Base-by-base conservation (phyloP, 2,329 filamentous ascomycete species). In the Septoria petroselini region DNA sequence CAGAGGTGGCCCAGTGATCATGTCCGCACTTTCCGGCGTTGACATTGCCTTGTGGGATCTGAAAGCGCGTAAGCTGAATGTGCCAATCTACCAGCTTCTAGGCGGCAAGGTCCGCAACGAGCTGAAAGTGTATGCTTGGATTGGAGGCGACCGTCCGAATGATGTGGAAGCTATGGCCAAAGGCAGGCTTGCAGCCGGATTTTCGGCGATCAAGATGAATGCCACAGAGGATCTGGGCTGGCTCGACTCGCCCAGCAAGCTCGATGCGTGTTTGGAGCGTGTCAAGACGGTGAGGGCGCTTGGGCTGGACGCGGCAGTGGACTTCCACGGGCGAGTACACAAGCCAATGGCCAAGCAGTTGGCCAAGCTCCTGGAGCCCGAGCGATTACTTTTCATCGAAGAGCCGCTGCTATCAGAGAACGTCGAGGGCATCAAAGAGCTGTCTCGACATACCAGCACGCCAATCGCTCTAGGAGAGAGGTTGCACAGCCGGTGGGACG, bases 21-120 rank as follows among this genome's bases (percentile, higher is more conserved):
- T 91, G 85, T 86, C 82, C 58, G 87, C 86, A 0, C 70, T 91
- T 11, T 80, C 85, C 0, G 87, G 87, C 1, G 80, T 91, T 41
- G 86, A 91, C 62, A 90, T 91, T 65, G 86, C 86, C 0, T 70
- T 90, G 0, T 91, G 86, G 85, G 86, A 90, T 68, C 71, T 90
- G 18, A 89, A 90, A 72, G 81, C 80, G 12, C 72, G 80, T 38
- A 79, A 75, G 55, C 68, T 84, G 3, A 76, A 78, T 5, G 80
- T 89, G 0, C 86, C 86, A 0, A 79, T 91, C 41, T 83, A 88
- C 60, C 79, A 88, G 57, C 74, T 91, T 0, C 76, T 91, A 0
- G 86, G 86, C 4, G 87, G 86, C 3, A 88, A 88, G 54, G 77
- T 90, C 1, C 76, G 86, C 37, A 74, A 83, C 55, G 84, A 82